Evolutionary conservation across 2,329 filamentous ascomycete genomes (phyloP), one percentile per base, ranked within the genome.

Genomic region (Coniosporium tulheliwenetii): DNA sequence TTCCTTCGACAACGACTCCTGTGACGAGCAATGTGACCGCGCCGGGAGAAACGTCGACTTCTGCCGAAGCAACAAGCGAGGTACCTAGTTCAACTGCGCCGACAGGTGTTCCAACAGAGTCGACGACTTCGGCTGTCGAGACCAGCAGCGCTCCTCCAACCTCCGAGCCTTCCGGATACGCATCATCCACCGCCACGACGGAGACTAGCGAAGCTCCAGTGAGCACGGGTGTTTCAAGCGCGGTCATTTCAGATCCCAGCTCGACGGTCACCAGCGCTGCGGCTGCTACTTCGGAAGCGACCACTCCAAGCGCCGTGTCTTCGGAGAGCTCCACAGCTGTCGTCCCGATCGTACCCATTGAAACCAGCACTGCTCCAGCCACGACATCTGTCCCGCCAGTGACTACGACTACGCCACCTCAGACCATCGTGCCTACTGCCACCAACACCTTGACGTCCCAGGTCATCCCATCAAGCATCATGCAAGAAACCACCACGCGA

Each of bases 391-490:
- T 39, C 13, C 47, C 48, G 2, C 49, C 52, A 8, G 47, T 48
- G 14, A 51, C 53, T 5, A 51, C 58, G 4, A 52, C 54, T 8
- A 51, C 57, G 3, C 50, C 52, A 16, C 52, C 58, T 16, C 50
- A 52, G 10, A 65, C 64, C n/a, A 61, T 70, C n/a, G 43, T 51
- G 9, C 58, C 66, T 1, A 71, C 61, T 9, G 66, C 62, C 12
- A 65, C 63, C 8, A 59, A 71, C 48, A 59, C 58, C 15, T 58
- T 57, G 5, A 70, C 63, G 26, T 54, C 51, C 33, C 54, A 61
- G 41, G 70, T 67, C 62, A 57, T 81, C 16, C 74, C 76, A 0
- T 71, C 75, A 0, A 78, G 74, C 14, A 75, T 83, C 39, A 61
- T 79, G 10, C 66, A 74, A 35, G 73, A 75, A 49, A 61, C 70